Evolutionary conservation across 2,329 filamentous ascomycete genomes (phyloP).

Genomic region (Laburnicola sp.): DNA sequence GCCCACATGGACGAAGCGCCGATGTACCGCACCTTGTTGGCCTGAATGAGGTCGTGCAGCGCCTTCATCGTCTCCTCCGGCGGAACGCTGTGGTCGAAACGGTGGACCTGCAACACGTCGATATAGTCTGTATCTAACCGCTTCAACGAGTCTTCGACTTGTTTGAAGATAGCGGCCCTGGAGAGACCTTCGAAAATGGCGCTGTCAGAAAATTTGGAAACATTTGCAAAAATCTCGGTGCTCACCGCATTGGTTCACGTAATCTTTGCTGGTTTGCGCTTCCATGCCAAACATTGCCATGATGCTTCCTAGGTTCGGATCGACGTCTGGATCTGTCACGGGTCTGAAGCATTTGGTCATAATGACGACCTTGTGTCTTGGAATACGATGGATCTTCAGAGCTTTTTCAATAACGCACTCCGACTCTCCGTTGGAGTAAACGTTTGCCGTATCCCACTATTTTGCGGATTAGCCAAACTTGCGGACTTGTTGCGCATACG

Average conservation of each 20-base stretch:
- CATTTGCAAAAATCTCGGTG: no score
- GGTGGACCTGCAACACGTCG: slow-evolving; percentile 56
- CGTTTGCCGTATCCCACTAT: slow-evolving; percentile 38
- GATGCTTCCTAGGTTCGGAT: slow-evolving; percentile 38
- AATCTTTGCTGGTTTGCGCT: slow-evolving; percentile 54
- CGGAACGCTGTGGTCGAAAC: slow-evolving; percentile 50
- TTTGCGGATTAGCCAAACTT: not conserved
- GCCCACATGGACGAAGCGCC: slow-evolving; percentile 52
- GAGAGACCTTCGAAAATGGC: slow-evolving; percentile 33
- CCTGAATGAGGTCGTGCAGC: slow-evolving; percentile 49
- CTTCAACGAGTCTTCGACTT: slow-evolving; percentile 50
- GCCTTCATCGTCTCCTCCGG: slow-evolving; percentile 54
- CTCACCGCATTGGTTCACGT: no score
- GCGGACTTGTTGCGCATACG: not conserved
- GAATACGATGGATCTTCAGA: slow-evolving; percentile 61
- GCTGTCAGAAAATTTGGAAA: no score
- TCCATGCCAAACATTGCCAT: slow-evolving; percentile 46
- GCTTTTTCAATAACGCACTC: slow-evolving; percentile 61
- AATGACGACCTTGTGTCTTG: slow-evolving; percentile 60
- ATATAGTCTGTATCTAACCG: slow-evolving; percentile 53
- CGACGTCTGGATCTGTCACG: slow-evolving; percentile 50
- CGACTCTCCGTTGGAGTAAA: slow-evolving; percentile 60
- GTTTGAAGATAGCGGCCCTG: slow-evolving; percentile 51
- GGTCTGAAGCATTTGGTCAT: slow-evolving; percentile 59
- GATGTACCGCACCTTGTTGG: slow-evolving; percentile 52